Percentiles rank a stretch among this genome's conserved stretches.
These are phyloP conservation scores for Furcasterigmium furcatum DNA, from an alignment of 2,329 filamentous ascomycete species.

Conservation along the genomic window DNA sequence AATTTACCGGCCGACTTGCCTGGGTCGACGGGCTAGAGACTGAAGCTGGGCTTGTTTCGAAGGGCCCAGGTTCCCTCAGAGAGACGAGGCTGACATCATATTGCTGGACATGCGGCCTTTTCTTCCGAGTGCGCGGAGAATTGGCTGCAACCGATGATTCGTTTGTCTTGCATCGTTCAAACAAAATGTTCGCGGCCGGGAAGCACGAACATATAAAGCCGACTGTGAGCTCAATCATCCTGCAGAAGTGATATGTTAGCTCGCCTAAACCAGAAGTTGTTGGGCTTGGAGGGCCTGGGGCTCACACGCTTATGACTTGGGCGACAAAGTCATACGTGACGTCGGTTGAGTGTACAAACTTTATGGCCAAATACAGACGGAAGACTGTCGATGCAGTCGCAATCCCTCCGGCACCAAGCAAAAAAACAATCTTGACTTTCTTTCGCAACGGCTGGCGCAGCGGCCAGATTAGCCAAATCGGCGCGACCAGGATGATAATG, in stretches of 20 bases:
- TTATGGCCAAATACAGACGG: slow-evolving; percentile 13
- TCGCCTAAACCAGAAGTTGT: neutral
- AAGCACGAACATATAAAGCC: slow-evolving; percentile 13
- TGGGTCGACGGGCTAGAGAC: too few species aligned
- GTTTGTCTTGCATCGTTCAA: too few species aligned
- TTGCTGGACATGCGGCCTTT: too few species aligned
- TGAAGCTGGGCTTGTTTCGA: too few species aligned
- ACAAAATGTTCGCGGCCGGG: slow-evolving; percentile 12
- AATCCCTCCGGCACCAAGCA: slow-evolving; percentile 23
- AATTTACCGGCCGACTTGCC: too few species aligned
- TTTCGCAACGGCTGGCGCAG: slow-evolving; percentile 18
- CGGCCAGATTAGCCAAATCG: slow-evolving; percentile 23
- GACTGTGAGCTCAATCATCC: slow-evolving; percentile 10
- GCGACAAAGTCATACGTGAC: slow-evolving; percentile 16
- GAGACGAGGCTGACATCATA: too few species aligned
- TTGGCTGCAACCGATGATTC: too few species aligned
- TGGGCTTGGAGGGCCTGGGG: neutral
- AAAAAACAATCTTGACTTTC: slow-evolving; percentile 23
- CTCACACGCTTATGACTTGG: neutral
- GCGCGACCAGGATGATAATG: slow-evolving; percentile 26
- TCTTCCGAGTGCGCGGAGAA: too few species aligned
- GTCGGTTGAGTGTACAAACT: slow-evolving; percentile 15
- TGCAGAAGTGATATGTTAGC: neutral
- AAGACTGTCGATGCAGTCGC: slow-evolving; percentile 20
- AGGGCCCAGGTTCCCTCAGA: too few species aligned